A percentile compares a stretch with the other conserved stretches of the same genome.
Evolutionary conservation across 2,329 filamentous ascomycete species (phyloP).

Genomic region (Apiospora malaysiana): DNA sequence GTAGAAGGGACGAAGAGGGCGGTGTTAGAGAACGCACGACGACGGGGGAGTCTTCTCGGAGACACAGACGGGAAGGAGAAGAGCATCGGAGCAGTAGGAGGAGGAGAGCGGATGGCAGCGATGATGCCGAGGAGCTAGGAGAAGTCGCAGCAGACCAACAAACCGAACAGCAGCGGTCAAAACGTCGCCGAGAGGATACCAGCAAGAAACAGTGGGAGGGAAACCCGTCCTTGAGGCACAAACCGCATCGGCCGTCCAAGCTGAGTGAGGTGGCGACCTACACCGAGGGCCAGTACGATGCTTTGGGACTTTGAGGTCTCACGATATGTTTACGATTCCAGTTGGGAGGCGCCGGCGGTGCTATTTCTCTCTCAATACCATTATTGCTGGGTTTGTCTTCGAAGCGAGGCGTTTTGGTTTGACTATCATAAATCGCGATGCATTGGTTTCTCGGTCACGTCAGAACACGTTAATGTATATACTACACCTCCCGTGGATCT

Average conservation of each 20-base stretch:
- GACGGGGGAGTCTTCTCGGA: not conserved
- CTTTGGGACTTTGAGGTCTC: constrained; percentile 39
- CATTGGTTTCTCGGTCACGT: not conserved
- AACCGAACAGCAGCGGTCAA: not conserved
- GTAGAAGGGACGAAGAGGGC: not conserved
- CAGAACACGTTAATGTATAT: not conserved
- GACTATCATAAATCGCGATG: not conserved
- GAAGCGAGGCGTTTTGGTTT: not conserved
- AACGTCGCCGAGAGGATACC: not conserved
- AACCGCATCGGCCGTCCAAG: constrained; percentile 29
- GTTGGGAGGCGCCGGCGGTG: not conserved
- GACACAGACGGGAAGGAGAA: not conserved
- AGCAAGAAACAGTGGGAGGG: not conserved
- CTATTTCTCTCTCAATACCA: not conserved
- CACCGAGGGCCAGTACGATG: constrained; percentile 38
- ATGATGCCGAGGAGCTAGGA: not conserved
- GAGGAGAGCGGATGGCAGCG: not conserved
- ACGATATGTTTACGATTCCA: not conserved
- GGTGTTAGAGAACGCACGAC: not conserved
- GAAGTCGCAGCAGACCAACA: not conserved
- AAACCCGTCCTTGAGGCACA: constrained; percentile 23
- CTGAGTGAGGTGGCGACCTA: constrained; percentile 25
- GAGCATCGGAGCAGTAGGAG: not conserved
- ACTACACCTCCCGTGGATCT: not conserved
- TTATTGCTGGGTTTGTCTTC: not conserved